Conservation (phyloP, 2,329 filamentous ascomycete genomes). For the Sphaerostilbella broomeana region DNA sequence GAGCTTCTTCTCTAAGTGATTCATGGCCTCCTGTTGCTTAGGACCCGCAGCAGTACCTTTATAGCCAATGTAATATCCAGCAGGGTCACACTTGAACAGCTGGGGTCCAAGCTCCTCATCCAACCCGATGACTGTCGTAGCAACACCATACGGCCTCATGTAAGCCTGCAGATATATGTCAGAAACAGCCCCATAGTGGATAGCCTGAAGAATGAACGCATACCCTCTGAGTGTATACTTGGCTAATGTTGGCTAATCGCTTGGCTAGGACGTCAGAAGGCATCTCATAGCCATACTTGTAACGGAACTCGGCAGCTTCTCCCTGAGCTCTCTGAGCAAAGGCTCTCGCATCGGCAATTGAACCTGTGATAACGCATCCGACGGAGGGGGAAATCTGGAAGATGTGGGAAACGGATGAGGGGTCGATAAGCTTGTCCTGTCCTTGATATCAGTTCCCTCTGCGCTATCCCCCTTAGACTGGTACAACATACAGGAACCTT, state of each 20-base stretch:
- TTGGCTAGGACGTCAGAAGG: slow-evolving; percentile 95
- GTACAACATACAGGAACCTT: slow-evolving; percentile 80
- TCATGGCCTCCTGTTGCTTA: slow-evolving; percentile 97
- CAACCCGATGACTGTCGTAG: slow-evolving; percentile 88
- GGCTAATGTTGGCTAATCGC: slow-evolving; percentile 96
- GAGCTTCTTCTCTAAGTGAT: slow-evolving; percentile 98
- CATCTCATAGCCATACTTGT: slow-evolving; percentile 99
- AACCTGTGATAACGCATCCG: slow-evolving; percentile 97
- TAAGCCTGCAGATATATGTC: slow-evolving; percentile 55
- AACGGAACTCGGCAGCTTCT: slow-evolving; percentile 95
- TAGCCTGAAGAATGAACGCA: slow-evolving; percentile 16
- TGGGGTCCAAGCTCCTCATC: slow-evolving; percentile 90
- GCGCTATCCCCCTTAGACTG: too few relatives aligned
- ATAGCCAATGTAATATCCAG: slow-evolving; percentile 97
- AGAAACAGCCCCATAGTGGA: not conserved
- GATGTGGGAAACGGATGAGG: slow-evolving; percentile 92
- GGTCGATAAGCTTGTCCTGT: slow-evolving; percentile 98
- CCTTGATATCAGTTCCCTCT: slow-evolving; percentile 20
- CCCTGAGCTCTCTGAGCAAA: slow-evolving; percentile 88
- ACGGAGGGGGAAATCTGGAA: slow-evolving; percentile 95
- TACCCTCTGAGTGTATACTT: slow-evolving; percentile 97
- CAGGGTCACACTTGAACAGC: slow-evolving; percentile 96
- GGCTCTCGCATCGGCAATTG: slow-evolving; percentile 92
- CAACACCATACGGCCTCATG: slow-evolving; percentile 95
- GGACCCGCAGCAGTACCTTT: slow-evolving; percentile 95